Percentiles rank a stretch among this genome's conserved stretches.
These are phyloP conservation scores for Fomitiporia mediterranea DNA, from an alignment of 1,284 basidiomycete genomes.

Conservation along the genomic window DNA sequence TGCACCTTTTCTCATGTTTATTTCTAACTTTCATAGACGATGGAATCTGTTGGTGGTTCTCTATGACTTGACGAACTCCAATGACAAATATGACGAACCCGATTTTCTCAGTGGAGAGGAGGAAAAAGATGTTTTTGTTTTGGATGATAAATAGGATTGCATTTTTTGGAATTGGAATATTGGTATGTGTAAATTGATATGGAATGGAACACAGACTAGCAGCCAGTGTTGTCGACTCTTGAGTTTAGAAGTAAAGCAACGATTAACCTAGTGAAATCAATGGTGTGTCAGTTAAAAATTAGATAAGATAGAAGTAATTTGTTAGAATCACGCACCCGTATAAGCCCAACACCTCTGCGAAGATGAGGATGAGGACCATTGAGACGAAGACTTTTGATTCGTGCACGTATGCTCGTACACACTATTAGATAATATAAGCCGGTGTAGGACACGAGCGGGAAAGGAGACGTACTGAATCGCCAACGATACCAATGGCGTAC, in stretches of 20 bases:
- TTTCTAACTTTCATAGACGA: slow-evolving; percentile 37
- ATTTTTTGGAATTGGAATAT: slow-evolving; percentile 1
- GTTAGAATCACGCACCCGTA: slow-evolving; percentile 43
- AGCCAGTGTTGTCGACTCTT: slow-evolving; percentile 28
- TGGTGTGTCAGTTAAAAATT: neutral
- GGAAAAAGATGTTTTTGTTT: neutral
- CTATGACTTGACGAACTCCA: no score
- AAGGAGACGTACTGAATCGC: slow-evolving; percentile 87
- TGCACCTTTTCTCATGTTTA: slow-evolving; percentile 3
- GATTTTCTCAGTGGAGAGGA: no score
- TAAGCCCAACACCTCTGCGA: slow-evolving; percentile 79
- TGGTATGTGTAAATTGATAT: neutral
- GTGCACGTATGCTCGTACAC: slow-evolving; percentile 38
- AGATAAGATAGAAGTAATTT: neutral
- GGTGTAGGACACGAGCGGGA: neutral
- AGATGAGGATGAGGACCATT: slow-evolving; percentile 78
- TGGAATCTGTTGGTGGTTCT: slow-evolving; percentile 53
- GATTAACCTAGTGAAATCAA: slow-evolving; percentile 55
- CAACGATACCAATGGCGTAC: slow-evolving; percentile 92
- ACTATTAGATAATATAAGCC: slow-evolving; percentile 9
- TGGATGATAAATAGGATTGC: neutral
- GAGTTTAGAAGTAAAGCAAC: slow-evolving; percentile 90
- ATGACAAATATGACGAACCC: no score
- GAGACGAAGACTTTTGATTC: slow-evolving; percentile 93
- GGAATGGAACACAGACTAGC: neutral